Percentiles rank a stretch among this genome's conserved stretches.
These are phyloP conservation scores for Paratrypanosoma confusum DNA, from an alignment of 208 protist genomes.

Conservation along the genomic window DNA sequence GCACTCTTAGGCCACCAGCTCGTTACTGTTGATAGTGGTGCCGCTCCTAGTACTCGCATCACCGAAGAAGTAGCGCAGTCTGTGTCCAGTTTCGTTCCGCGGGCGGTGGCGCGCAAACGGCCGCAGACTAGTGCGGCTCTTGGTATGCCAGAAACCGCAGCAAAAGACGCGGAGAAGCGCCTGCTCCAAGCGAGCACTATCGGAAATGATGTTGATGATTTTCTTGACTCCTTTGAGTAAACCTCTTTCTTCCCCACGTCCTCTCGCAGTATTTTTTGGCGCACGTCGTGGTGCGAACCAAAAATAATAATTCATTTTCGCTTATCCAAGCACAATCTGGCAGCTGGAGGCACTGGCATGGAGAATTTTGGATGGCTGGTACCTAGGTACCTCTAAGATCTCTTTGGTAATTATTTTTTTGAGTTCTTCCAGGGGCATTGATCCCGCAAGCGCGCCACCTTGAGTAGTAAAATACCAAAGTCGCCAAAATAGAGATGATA, in stretches of 20 bases:
- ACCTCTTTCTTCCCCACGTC: not conserved
- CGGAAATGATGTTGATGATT: constrained; percentile 34
- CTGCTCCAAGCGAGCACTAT: constrained; percentile 21
- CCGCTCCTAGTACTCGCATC: constrained; percentile 2
- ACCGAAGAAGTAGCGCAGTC: constrained; percentile 1
- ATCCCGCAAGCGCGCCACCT: too few species aligned
- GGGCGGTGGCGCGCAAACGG: constrained; percentile 12
- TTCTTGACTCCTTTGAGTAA: constrained; percentile 40
- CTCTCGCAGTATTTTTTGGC: not conserved
- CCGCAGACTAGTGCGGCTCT: not conserved
- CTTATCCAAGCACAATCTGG: too few species aligned
- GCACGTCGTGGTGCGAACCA: not conserved
- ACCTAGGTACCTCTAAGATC: constrained; percentile 1
- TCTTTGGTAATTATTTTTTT: constrained; percentile 7
- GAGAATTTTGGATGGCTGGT: not conserved
- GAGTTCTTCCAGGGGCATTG: too few species aligned
- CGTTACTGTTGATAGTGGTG: not conserved
- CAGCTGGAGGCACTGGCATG: too few species aligned
- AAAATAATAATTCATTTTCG: not conserved
- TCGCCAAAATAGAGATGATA: too few species aligned
- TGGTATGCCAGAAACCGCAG: constrained; percentile 10
- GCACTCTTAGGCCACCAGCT: not conserved
- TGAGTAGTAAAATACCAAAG: too few species aligned
- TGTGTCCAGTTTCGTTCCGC: constrained; percentile 12
- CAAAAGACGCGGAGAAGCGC: constrained; percentile 32